Percentiles rank a stretch among this genome's conserved stretches.
Conservation (phyloP, 2,329 filamentous ascomycete species). For the Leptographium galeiforme region DNA sequence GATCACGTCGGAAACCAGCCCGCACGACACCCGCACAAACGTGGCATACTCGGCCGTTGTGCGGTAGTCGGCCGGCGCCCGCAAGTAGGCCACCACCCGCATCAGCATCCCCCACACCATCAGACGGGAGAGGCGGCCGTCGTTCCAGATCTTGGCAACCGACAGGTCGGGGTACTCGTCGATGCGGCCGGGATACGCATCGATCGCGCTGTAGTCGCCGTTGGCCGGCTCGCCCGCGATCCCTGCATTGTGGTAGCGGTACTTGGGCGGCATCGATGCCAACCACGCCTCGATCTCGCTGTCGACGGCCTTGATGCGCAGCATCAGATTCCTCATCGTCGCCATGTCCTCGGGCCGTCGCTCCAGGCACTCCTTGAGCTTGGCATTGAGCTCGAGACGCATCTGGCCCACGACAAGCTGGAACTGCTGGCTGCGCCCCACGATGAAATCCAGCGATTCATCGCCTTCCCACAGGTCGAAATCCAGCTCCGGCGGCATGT, state of each 20-base stretch:
- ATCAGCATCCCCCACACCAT: slow-evolving; percentile 42
- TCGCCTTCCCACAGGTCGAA: slow-evolving; percentile 46
- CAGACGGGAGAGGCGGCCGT: slow-evolving; percentile 37
- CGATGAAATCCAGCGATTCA: slow-evolving; percentile 32
- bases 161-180: slow-evolving; percentile 46
- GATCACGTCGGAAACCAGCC: slow-evolving; percentile 44
- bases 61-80: slow-evolving; percentile 44
- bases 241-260: slow-evolving; percentile 35
- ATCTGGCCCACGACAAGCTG: slow-evolving; percentile 41
- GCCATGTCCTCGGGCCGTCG: slow-evolving; percentile 37
- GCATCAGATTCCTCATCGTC: slow-evolving; percentile 38
- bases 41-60: slow-evolving; percentile 49
- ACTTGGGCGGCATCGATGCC: slow-evolving; percentile 33
- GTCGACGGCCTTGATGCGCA: slow-evolving; percentile 37
- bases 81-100: slow-evolving; percentile 46
- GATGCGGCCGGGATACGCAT: slow-evolving; percentile 46
- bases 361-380: slow-evolving; percentile 29
- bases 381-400: slow-evolving; percentile 36
- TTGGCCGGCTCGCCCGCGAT: slow-evolving; percentile 41
- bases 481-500: slow-evolving; percentile 37
- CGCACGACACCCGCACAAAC: slow-evolving; percentile 34
- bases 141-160: slow-evolving; percentile 42
- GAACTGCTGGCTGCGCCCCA: slow-evolving; percentile 34
- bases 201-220: slow-evolving; percentile 38
- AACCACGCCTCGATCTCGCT: slow-evolving; percentile 38